Conservation (phyloP, 2,329 filamentous ascomycete genomes). For the Sclerotinia spermophila region DNA sequence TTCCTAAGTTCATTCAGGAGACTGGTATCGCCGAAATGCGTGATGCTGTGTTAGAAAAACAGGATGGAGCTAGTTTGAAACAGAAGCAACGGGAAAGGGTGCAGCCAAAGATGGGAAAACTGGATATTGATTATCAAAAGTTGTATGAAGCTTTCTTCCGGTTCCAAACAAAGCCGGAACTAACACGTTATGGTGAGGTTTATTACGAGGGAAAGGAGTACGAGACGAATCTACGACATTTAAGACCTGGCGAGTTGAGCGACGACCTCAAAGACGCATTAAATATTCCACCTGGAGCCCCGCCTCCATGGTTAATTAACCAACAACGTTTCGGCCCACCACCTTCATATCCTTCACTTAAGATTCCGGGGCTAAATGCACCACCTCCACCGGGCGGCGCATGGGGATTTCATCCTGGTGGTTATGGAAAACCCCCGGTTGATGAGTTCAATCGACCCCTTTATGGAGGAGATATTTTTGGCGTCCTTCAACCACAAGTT, state of each 20-base stretch:
- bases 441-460: conserved; percentile 90
- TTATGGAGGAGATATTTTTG: conserved; percentile 93
- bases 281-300: conserved; percentile 87
- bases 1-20: conserved; percentile 95
- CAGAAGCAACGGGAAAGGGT: conserved; percentile 95
- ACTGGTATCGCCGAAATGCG: conserved; percentile 98
- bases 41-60: conserved; percentile 92
- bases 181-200: conserved; percentile 96
- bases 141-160: conserved; percentile 98
- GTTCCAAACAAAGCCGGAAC: conserved; percentile 90
- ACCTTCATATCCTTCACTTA: conserved; percentile 91
- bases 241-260: conserved; percentile 84
- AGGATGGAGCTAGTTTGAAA: conserved; percentile 85
- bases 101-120: conserved; percentile 90
- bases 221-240: conserved; percentile 88
- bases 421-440: conserved; percentile 92
- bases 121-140: conserved; percentile 98
- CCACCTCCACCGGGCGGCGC: conserved; percentile 82
- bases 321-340: conserved; percentile 92
- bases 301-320: conserved; percentile 96
- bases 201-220: conserved; percentile 99
- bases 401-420: conserved; percentile 94
- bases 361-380: conserved; percentile 90
- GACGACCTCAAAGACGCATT: conserved; percentile 89
- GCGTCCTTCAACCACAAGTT: conserved; percentile 62